Base-by-base conservation (phyloP, 2,329 filamentous ascomycete genomes). In the Podosphaera leucotricha region DNA sequence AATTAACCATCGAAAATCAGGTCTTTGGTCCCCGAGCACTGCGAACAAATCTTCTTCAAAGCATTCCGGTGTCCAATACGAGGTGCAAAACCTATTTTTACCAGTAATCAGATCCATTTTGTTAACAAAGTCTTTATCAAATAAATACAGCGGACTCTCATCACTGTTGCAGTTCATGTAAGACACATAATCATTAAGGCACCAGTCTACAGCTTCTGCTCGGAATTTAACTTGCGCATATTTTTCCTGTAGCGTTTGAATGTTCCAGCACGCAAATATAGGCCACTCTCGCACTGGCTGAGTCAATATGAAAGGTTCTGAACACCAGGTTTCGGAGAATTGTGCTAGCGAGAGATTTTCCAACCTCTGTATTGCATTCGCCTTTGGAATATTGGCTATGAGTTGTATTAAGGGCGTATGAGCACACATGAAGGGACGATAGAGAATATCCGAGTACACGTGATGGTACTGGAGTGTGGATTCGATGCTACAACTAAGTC, bases 201-300 rank as follows among this genome's bases (percentile, higher is more conserved):
- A 73, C 87, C 87, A 95, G 61, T 94, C 84, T 4, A 95, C 86
- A 0, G 85, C 80, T 66, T 95, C 90, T 8, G 87, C 87, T 36
- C 84, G 75, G 60, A 95, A 94, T 43, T 71, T 67, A 2, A 78
- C 68, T 42, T 76, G 61, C 0, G 68, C 65, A 57, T 85, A 84
- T 47, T 66, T 64, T n/a, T 64, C 54, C 0, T 79, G 63, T 1
- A 95, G 66, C 8, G 62, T 62, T n/a, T 78, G 67, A 10, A 80
- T 68, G 2, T 71, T 77, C 87, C 87, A 95, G 22, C 70, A 64
- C 33, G 68, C 66, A 59, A 71, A 85, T 1, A 78, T 75, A 1
- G 82, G 81, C 87, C 90, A 95, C 48, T 72, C 59, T 54, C 76
- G 80, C 47, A 94, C 80, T 15, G 80, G 83, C 11, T 74, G 65